Evolutionary conservation across 345 rosid genomes (phyloP).

Genomic region (Salix purpurea): DNA sequence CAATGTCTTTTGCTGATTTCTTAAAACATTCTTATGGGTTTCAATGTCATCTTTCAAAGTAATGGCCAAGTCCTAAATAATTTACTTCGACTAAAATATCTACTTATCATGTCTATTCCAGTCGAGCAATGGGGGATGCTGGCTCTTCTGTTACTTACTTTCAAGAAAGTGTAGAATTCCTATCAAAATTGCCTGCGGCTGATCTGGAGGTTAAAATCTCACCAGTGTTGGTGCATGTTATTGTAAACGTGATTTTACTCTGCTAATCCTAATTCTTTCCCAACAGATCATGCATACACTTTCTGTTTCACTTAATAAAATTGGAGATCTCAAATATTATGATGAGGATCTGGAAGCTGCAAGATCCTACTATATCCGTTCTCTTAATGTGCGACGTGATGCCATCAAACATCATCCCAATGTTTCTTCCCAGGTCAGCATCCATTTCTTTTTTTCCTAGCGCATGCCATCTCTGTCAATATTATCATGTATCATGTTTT

Average conservation of each 20-base stretch:
- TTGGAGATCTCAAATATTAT: constrained; percentile 94
- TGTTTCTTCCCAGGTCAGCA: constrained; percentile 71
- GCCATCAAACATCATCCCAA: constrained; percentile 52
- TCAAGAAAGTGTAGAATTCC: constrained; percentile 86
- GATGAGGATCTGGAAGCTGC: constrained; percentile 78
- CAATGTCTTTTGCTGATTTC: neutral
- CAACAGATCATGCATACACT: constrained; percentile 78
- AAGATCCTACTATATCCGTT: constrained; percentile 66
- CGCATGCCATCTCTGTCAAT: neutral
- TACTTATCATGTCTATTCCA: constrained; percentile 28
- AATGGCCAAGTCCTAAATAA: neutral
- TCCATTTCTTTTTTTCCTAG: neutral
- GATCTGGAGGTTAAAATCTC: constrained; percentile 68
- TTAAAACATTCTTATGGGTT: neutral
- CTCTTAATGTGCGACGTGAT: constrained; percentile 71
- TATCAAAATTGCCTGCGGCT: constrained; percentile 59
- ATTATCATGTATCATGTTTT: neutral
- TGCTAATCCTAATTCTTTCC: constrained; percentile 5
- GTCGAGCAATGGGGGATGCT: constrained; percentile 88
- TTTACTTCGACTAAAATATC: constrained; percentile 3
- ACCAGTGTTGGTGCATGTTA: neutral
- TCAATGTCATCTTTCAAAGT: neutral
- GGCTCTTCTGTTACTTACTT: constrained; percentile 67
- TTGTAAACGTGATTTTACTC: neutral
- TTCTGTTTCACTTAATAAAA: constrained; percentile 91